Evolutionary conservation across 2,329 filamentous ascomycete species (phyloP), one percentile per base, ranked within the genome.

Genomic region (Talaromyces verruculosus): DNA sequence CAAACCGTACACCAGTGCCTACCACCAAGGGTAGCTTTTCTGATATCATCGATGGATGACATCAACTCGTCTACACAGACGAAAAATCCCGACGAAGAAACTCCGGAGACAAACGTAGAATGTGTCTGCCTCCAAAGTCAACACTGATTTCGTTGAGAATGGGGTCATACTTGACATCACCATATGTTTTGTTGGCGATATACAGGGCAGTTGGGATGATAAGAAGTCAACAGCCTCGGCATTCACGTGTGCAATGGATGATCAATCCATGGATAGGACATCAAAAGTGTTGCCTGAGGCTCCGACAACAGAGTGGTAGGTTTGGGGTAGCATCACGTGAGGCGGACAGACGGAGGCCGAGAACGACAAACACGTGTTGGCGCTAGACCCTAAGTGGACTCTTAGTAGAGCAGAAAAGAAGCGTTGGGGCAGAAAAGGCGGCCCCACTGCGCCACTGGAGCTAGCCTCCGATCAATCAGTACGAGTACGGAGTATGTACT

Each of bases 401-500:
- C 30, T 35, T 35, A 35, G 30, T 2, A 35, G 47, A 33, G 13
- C 17, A 33, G 22, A 39, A 61, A 43, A 25, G 59, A 51, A 63
- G 45, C 61, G 61, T 63, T 63, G 61, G 61, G 61, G 61, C 22
- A 61, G 45, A 28, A 51, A 25, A 47, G 37, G 25, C 47, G 45
- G 61, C 47, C 49, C 61, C 61, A 63, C 49, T 28, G 22, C 49
- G 61, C 61, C 61, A 57, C 61, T 57, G 37, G 28, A 60, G 37
- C 39, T 43, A 60, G 57, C 22, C 25, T 60, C 57, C 53, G 53
- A 37, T 57, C 53, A 57, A 55, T 55, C 28, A 55, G 8, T 22
- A 22, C 22, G 22, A 33, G 1, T 30, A 30, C 28, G 4, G 3
- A 10, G 8, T 17, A n/a, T n/a, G n/a, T 39, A 45, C 10, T 3